Percentiles rank a stretch among this genome's conserved stretches.
Conservation (phyloP, 331 rosid genomes). For the Dryas integrifolia region DNA sequence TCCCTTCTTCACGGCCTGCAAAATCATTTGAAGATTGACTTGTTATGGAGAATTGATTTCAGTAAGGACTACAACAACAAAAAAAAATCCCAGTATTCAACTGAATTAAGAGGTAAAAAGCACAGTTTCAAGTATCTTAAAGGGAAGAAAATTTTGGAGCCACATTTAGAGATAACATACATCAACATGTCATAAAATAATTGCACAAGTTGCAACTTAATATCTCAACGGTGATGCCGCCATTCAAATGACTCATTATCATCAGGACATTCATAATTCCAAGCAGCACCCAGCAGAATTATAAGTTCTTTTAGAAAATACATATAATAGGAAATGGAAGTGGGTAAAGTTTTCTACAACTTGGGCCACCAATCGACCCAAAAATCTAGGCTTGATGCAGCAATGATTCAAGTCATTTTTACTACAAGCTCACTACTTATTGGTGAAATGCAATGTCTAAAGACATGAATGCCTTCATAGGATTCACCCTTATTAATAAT, state of each 20-base stretch:
- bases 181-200: background rate
- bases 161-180: background rate
- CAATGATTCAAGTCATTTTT: background rate
- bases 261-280: conserved; percentile 4
- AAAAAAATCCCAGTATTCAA: background rate
- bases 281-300: background rate
- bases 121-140: background rate
- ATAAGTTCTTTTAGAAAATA: background rate
- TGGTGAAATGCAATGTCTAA: background rate
- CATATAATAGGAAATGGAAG: background rate
- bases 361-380: background rate
- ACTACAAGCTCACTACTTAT: background rate
- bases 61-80: background rate
- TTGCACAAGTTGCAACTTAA: background rate
- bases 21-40: conserved; percentile 28
- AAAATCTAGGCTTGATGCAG: background rate
- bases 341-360: background rate
- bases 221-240: background rate
- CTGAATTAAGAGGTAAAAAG: background rate
- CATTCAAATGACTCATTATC: conserved; percentile 6
- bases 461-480: background rate
- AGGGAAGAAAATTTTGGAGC: background rate
- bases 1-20: conserved; percentile 79
- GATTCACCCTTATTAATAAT: background rate
- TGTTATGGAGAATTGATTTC: conserved; percentile 1